Conservation (phyloP, 352 stramenopile genomes). For the Globisporangium cystogenes region DNA sequence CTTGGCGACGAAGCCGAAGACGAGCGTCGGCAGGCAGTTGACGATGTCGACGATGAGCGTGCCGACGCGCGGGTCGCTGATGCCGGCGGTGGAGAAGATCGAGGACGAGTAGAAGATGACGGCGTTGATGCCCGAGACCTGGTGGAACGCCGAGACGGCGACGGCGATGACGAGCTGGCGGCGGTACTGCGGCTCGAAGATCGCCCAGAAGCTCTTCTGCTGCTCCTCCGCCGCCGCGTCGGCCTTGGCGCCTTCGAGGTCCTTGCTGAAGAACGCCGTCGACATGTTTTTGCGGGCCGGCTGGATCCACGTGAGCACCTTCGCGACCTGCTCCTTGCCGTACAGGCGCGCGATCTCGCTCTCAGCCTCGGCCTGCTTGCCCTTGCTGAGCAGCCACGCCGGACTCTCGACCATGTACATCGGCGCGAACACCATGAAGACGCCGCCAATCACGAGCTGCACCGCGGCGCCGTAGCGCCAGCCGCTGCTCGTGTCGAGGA, state of each 20-base stretch:
- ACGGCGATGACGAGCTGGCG: conserved; percentile 31
- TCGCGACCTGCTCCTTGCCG: conserved; percentile 21
- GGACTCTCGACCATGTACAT: conserved; percentile 34
- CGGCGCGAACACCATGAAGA: conserved; percentile 20
- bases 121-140: conserved; percentile 52
- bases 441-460: conserved; percentile 20
- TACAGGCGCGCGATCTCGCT: conserved; percentile 21
- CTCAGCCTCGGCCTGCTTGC: conserved; percentile 18
- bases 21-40: conserved; percentile 23
- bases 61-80: conserved; percentile 29
- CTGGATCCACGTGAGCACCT: conserved; percentile 23
- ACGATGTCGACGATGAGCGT: conserved; percentile 35
- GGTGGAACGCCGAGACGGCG: conserved; percentile 26
- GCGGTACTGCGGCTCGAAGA: conserved; percentile 21
- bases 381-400: conserved; percentile 28
- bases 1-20: conserved; percentile 27
- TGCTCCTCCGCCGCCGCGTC: not conserved
- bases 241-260: conserved; percentile 2
- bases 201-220: conserved; percentile 3
- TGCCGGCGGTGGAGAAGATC: conserved; percentile 33
- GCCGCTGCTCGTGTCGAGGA: conserved; percentile 31
- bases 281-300: not conserved
- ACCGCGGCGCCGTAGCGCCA: conserved; percentile 36
- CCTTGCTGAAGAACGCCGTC: conserved; percentile 3
- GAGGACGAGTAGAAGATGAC: conserved; percentile 50